phyloP scores from a whole-genome alignment of 805 yeast species.

The Debaryomyces tyrocola region DNA sequence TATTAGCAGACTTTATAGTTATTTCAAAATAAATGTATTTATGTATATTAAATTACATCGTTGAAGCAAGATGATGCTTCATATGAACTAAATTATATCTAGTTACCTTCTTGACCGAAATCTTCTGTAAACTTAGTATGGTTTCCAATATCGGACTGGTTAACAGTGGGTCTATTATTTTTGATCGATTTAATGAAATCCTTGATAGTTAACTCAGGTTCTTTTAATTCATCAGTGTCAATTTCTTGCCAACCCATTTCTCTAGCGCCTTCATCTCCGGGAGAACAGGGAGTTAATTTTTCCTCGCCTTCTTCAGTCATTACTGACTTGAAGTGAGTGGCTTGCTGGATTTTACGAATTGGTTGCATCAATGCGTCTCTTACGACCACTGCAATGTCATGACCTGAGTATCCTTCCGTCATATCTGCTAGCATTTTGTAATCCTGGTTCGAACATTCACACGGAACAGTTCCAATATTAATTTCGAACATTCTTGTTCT shows the following conservation, averaged over 20 bases:
- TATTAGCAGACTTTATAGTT: neutral
- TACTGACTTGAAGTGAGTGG: conserved; percentile 86
- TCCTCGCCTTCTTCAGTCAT: conserved; percentile 38
- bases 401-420: conserved; percentile 98
- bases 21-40: neutral
- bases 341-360: conserved; percentile 89
- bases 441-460: conserved; percentile 71
- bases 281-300: conserved; percentile 89
- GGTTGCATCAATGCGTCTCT: conserved; percentile 99
- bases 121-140: conserved; percentile 90
- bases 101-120: conserved; percentile 97
- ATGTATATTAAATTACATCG: conserved; percentile 1
- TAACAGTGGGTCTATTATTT: conserved; percentile 92
- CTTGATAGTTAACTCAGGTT: conserved; percentile 85
- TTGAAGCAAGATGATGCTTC: neutral
- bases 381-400: conserved; percentile 94
- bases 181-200: conserved; percentile 93
- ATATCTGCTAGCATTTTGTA: conserved; percentile 78
- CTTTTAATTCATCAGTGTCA: conserved; percentile 82
- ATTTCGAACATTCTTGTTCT: conserved; percentile 91
- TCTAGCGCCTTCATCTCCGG: conserved; percentile 84
- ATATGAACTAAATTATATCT: conserved; percentile 6
- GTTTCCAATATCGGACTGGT: conserved; percentile 73
- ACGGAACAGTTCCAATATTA: conserved; percentile 88
- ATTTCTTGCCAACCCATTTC: conserved; percentile 95